Percentiles rank a stretch among this genome's conserved stretches.
phyloP scores from a whole-genome alignment of 2,329 filamentous ascomycete genomes.

The Colletotrichum sp. region DNA sequence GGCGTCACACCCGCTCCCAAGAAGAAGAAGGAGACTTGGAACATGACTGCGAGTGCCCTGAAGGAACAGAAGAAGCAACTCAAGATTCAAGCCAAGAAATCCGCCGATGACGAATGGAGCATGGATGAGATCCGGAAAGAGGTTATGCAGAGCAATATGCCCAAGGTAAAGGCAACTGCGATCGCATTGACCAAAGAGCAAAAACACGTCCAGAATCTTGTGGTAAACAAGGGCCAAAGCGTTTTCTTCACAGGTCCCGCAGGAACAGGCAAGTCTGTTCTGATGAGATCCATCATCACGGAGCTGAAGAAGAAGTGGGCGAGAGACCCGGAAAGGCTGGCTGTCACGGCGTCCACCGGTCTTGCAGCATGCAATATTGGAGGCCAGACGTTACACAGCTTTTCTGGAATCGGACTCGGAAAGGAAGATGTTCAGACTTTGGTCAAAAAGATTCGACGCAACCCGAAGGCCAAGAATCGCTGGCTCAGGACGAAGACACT shows the following conservation, averaged over 20 bases:
- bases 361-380: constrained; percentile 97
- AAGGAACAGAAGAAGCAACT: constrained; percentile 81
- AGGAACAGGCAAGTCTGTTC: constrained; percentile 94
- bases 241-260: constrained; percentile 99
- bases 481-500: constrained; percentile 91
- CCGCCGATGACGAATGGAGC: constrained; percentile 41
- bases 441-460: constrained; percentile 88
- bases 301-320: constrained; percentile 78
- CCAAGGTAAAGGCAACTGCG: constrained; percentile 47
- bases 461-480: constrained; percentile 84
- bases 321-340: constrained; percentile 81
- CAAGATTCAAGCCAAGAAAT: constrained; percentile 64
- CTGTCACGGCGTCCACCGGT: constrained; percentile 94
- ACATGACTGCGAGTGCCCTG: constrained; percentile 74
- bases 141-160: constrained; percentile 36
- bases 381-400: constrained; percentile 94
- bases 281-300: constrained; percentile 90
- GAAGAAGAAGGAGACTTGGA: constrained; percentile 60
- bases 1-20: constrained; percentile 36
- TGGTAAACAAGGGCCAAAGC: constrained; percentile 80
- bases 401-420: constrained; percentile 91
- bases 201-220: constrained; percentile 79
- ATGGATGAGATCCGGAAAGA: constrained; percentile 52
- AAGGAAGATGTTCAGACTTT: constrained; percentile 84
- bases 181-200: constrained; percentile 88